Percentiles rank a stretch among this genome's conserved stretches.
Conservation (phyloP, 1,284 basidiomycete species). For the Ceratobasidium sp. region DNA sequence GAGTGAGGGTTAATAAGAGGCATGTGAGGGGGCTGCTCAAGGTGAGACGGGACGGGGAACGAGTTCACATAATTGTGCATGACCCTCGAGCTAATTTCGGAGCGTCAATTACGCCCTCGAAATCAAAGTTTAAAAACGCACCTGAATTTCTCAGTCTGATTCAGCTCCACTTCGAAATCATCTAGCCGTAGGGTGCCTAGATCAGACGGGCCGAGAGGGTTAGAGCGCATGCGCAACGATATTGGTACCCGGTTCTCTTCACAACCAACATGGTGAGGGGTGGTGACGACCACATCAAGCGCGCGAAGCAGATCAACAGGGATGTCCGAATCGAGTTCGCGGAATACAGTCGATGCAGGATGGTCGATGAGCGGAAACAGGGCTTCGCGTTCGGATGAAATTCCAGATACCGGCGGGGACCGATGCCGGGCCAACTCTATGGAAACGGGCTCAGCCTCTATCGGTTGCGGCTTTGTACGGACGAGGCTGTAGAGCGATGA, state of each 20-base stretch:
- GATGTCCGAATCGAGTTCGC: conserved; percentile 47
- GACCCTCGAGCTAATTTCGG: conserved; percentile 33
- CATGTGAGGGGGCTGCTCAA: conserved; percentile 65
- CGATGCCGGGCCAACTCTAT: conserved; percentile 40
- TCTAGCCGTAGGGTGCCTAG: conserved; percentile 55
- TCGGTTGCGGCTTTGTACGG: conserved; percentile 33
- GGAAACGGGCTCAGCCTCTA: conserved; percentile 35
- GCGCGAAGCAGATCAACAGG: conserved; percentile 62
- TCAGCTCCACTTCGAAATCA: conserved; percentile 60
- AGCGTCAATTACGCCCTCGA: not conserved
- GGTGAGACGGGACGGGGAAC: conserved; percentile 61
- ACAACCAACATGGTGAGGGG: conserved; percentile 62
- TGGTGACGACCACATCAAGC: conserved; percentile 65
- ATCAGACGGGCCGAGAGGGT: conserved; percentile 15
- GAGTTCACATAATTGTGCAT: conserved; percentile 33
- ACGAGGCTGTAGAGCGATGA: conserved; percentile 33
- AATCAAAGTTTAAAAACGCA: conserved; percentile 48
- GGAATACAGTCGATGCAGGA: conserved; percentile 31
- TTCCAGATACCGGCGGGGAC: conserved; percentile 31
- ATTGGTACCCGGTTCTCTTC: conserved; percentile 59
- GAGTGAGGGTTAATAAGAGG: conserved; percentile 62
- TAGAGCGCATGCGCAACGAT: conserved; percentile 63
- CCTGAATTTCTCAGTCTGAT: conserved; percentile 71
- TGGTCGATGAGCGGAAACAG: conserved; percentile 37
- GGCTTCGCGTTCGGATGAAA: conserved; percentile 31